These are phyloP conservation scores for Dioscorea cayenensis DNA, from an alignment of 116 monocot genomes.

Conservation along the genomic window DNA sequence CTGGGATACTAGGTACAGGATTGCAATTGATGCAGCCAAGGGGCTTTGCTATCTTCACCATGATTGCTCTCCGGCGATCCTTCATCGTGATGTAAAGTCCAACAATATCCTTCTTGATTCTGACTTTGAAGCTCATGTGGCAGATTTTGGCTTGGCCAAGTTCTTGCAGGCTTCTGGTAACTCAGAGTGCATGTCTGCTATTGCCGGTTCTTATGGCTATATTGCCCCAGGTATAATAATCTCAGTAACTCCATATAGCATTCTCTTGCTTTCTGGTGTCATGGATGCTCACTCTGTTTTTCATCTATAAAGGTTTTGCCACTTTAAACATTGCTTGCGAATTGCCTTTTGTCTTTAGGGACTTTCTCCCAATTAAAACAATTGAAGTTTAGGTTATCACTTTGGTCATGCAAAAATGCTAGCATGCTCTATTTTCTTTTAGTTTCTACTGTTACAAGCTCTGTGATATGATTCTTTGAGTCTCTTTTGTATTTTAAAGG, in stretches of 20 bases:
- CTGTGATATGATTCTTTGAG: too few relatives aligned
- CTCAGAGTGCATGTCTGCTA: slow-evolving; percentile 26
- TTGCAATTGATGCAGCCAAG: slow-evolving; percentile 23
- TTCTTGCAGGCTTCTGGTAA: slow-evolving; percentile 20
- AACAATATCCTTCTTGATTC: slow-evolving; percentile 21
- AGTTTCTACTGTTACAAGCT: too few relatives aligned
- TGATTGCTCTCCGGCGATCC: slow-evolving; percentile 21
- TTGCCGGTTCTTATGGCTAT: slow-evolving; percentile 24
- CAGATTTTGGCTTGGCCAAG: slow-evolving; percentile 21
- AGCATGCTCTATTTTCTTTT: too few relatives aligned
- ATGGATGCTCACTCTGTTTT: neutral
- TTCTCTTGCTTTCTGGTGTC: neutral
- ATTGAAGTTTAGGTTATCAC: too few relatives aligned
- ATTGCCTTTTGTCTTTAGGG: neutral
- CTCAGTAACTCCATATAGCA: neutral
- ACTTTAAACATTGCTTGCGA: neutral
- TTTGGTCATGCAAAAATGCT: too few relatives aligned
- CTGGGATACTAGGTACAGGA: slow-evolving; percentile 17
- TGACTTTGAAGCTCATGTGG: slow-evolving; percentile 24
- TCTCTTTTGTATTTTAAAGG: too few relatives aligned
- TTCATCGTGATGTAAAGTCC: slow-evolving; percentile 25
- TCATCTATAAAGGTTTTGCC: neutral
- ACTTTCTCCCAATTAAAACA: too few relatives aligned
- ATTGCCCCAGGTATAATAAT: slow-evolving; percentile 13
- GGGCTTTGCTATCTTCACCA: slow-evolving; percentile 26